Evolutionary conservation across 164 flowering plant genomes (phyloP), one percentile per base, ranked within the genome.

Genomic region (Liquidambar formosana): DNA sequence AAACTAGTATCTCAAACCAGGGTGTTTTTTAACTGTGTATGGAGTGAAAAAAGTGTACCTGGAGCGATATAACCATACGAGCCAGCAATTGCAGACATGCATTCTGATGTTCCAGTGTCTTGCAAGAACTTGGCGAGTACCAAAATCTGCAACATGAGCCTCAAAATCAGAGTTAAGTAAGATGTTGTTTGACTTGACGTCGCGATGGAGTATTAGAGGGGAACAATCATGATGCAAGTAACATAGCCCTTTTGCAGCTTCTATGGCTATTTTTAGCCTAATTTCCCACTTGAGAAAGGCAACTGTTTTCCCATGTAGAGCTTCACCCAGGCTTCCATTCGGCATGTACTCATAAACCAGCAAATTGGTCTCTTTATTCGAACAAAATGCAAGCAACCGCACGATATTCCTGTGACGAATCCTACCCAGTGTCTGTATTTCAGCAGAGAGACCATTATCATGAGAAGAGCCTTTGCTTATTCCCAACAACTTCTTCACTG

Each of bases 41-140:
- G 5, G 14, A 15, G 16, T 16, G 6, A 12, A 16, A 49, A 3
- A 49, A 49, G 4, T 45, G 57, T 81, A 90, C 96, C 96, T 77
- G 93, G 96, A 66, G 96, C 93, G 48, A 91, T 89, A 61, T 89
- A 89, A 14, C 93, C 96, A 22, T 89, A 90, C n/a, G 96, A 90
- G 3, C 93, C 96, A 43, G 96, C 93, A 68, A 90, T 85, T 16
- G 89, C 86, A 54, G 96, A 91, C 90, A 91, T 88, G 79, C 92
- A 84, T 65, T 90, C 90, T 1, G 92, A 85, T 6, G 88, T 68
- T 15, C 90, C 92, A 2, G 71, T 75, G 57, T 89, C 87, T 46
- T 82, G 88, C 74, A 89, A 74, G 80, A 84, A 85, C 79, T 86
- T 91, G 43, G 96, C 93, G 1, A 91, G 82, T n/a, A 5, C 96